Evolutionary conservation across 352 stramenopile species (phyloP), one percentile per base, ranked within the genome.

Genomic region (Phytophthora vignae): DNA sequence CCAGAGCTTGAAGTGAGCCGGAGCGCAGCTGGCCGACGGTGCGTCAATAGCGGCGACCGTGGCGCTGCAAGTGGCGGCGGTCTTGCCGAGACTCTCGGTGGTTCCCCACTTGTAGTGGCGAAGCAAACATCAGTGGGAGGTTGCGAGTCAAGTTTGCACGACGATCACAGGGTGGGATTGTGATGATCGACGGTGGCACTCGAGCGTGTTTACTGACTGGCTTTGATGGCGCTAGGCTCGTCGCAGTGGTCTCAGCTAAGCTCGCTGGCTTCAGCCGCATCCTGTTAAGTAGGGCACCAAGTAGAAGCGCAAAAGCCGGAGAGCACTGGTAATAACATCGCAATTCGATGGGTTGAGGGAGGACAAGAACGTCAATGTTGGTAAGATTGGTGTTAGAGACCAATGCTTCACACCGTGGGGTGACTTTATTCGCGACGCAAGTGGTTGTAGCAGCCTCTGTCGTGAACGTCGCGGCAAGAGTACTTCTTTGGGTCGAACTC

Each of bases 131-230:
- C 50, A 59, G 50, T 60, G 50, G 60, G 50, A 68, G 36, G 21
- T 38, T 14, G 33, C 36, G 61, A 72, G 57, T 67, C 65, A 36
- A 38, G 15, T 57, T 71, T 66, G 64, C 54, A 58, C 46, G 46
- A 33, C 38, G 19, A 19, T 21, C 12, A 52, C 55, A 31, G 42
- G 5, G 27, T 11, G 14, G 36, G 38, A 3, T 49, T 42, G 64
- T 53, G 2, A n/a, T 27, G 42, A 21, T 21, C 42, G 15, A 49
- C 11, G 42, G 42, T 49, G 42, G 42, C 8, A 49, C 42, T 49
- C 42, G 42, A 8, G 14, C 15, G 33, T 40, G 33, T 40, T 40
- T 40, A 40, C 33, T 40, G 33, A 40, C 33, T 15, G 33, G 33
- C 27, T 12, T 40, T 40, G 33, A 40, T 40, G 33, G 33, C 33